Base-by-base conservation (phyloP, 2,329 filamentous ascomycete species). In the Dactylellina parvicollis region DNA sequence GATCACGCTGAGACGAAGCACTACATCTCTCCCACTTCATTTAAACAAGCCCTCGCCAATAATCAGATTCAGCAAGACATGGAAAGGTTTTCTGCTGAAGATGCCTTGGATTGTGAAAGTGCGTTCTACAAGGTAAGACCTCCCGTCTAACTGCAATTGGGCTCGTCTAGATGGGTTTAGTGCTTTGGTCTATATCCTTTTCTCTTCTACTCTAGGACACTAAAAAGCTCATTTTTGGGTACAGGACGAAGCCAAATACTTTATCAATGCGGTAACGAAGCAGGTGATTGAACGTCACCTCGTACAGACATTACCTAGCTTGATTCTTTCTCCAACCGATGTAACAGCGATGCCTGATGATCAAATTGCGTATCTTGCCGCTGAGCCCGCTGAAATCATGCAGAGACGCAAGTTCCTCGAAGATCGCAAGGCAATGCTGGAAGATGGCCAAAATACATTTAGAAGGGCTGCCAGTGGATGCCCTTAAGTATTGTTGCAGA, bases 231-330 rank as follows among this genome's bases (percentile, higher is more conserved):
- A 54, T 24, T 14, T 24, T 12, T 1, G 22, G 1, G 1, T 16
- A 4, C 18, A 57, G 54, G 20, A 42, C n/a, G 54, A 57, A 44
- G 26, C 44, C n/a, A 57, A 57, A 57, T 57, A 57, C 36, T 57
- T 57, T 12, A 57, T 57, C 14, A 42, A 57, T n/a, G 28, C 24
- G 2, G n/a, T 57, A 57, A 36, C 50, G 16, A 54, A 54, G 18
- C 54, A 57, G 18, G 38, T 42, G 2, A 57, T 57, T 7, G 38
- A 57, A 42, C 38, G 54, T 2, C 54, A 44, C 20, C 20, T 57
- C 3, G 24, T 44, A 4, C 38, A 40, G 18, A 12, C 50, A 30
- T 22, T 57, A 30, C 54, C 54, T 5, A 26, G 24, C 5, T 9
- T 57, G 36, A 44, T 57, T 16, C 22, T 57, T 42, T 4, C 36